Evolutionary conservation across 176 grass and related monocot species (phyloP), one percentile per base, ranked within the genome.

Genomic region (Lolium multiflorum): DNA sequence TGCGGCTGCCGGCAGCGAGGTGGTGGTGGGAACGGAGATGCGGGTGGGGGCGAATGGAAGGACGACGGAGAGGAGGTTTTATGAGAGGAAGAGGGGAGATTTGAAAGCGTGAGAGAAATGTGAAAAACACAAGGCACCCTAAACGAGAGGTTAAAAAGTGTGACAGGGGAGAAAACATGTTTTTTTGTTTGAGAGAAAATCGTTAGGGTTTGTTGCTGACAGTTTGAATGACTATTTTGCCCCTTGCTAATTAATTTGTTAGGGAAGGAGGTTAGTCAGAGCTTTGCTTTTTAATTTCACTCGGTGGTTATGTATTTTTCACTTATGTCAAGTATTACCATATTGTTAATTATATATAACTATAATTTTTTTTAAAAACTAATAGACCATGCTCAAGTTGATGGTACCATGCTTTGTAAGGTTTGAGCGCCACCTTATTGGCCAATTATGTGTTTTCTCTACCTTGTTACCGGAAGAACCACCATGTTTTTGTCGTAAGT

Each of bases 61-160:
- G 83, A 71, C 14, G 3, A 73, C 18, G 66, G 51, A 12, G 15
- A 21, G 26, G 86, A 72, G 85, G 83, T 77, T 87, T 83, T 89
- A 74, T 39, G 59, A 70, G 39, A 69, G 49, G 60, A 78, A 57
- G n/a, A n/a, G 1, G 35, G 65, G 64, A 51, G 71, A 80, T 88
- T 94, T 78, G 51, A 84, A 85, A 90, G 58, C 58, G 56, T 52
- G 73, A 18, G 9, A 77, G 8, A 76, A 54, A 72, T 11, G 28
- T 28, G 26, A 21, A 61, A 61, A 87, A 74, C 21, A 5, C 75
- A 84, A 78, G 38, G 44, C 54, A 52, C 14, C 20, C 31, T 35
- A 17, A 20, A 2, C 69, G 48, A 65, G 12, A 31, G 62, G 25
- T 65, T 56, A 43, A 44, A 26, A 78, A 43, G 4, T 7, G 54